A percentile compares a stretch with the other conserved stretches of the same genome.
Conservation (phyloP, 257 asterid genomes). For the Leptodermis oblonga region DNA sequence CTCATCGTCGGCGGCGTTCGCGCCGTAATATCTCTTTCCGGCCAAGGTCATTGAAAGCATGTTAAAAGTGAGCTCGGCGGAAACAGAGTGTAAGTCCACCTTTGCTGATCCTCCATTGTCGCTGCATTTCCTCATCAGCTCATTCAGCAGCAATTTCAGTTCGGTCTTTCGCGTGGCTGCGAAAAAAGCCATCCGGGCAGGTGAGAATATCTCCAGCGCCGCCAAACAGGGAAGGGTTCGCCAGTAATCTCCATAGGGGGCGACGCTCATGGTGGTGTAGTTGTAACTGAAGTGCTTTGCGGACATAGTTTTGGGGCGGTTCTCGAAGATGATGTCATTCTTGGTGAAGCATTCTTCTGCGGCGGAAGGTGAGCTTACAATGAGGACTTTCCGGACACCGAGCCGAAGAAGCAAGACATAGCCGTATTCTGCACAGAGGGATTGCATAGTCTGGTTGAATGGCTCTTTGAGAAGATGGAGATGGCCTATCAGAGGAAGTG, state of each 20-base stretch:
- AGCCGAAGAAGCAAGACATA: constrained; percentile 26
- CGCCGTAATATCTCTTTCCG: constrained; percentile 34
- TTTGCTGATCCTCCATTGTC: constrained; percentile 3
- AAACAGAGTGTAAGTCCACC: constrained; percentile 27
- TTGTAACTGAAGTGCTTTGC: constrained; percentile 5
- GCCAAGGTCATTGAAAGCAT: constrained; percentile 32
- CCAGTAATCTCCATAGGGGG: constrained; percentile 67
- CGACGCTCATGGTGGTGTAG: neutral
- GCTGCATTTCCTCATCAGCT: constrained; percentile 10
- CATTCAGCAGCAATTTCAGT: constrained; percentile 13
- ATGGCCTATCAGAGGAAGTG: constrained; percentile 47
- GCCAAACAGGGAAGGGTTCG: constrained; percentile 53
- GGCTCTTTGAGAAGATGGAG: constrained; percentile 45
- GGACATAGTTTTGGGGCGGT: neutral
- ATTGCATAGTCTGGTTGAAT: constrained; percentile 34
- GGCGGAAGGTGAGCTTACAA: constrained; percentile 11
- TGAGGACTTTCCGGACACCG: neutral
- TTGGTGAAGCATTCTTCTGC: constrained; percentile 13
- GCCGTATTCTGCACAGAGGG: constrained; percentile 23
- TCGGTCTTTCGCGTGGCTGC: neutral
- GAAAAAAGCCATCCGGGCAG: constrained; percentile 23
- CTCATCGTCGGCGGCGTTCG: constrained; percentile 23
- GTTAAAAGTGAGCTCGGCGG: constrained; percentile 29
- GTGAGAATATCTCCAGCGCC: constrained; percentile 41
- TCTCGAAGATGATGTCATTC: constrained; percentile 7